Base-by-base conservation (phyloP, 2,329 filamentous ascomycete genomes). In the Fusarium beomiforme region DNA sequence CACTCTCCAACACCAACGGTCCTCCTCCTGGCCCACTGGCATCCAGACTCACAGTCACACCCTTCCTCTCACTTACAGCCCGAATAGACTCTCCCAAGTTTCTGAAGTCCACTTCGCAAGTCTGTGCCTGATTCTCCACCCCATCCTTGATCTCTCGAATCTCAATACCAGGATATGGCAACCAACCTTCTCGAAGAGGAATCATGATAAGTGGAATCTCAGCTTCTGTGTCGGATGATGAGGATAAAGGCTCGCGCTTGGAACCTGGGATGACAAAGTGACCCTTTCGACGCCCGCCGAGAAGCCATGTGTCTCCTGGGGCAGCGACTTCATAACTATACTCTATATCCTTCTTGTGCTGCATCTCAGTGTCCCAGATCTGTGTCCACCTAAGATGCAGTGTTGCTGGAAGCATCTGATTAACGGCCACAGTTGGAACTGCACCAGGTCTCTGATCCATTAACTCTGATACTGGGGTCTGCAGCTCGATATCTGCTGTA, bases 261-360 rank as follows among this genome's bases (percentile, higher is more conserved):
- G 77, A 77, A 6, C 75, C 73, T 0, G 88, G 85, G 33, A 91
- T 89, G 10, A 87, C 87, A 76, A 97, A 97, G 76, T 93, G 92
- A 0, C 92, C 93, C 70, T 93, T 92, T 51, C 93, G 88, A 44
- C 92, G 89, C 0, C 95, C 95, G 24, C 94, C 95, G 6, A 98
- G 84, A 3, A 98, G 88, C 95, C 95, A 98, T 0, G 89, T 86
- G 41, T 95, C 94, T 4, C 88, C 83, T 19, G 90, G 89, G 2
- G 91, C 91, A 17, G 90, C 89, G 24, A 98, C 85, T 73, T 97
- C 95, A 80, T 96, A 97, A 71, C 91, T 90, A 77, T 97, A 97
- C 69, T 94, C 90, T 3, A 94, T 84, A 24, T 89, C 85, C 1
- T 84, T 83, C 19, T 78, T 70, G 13, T 77, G 67, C 3, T 79